Base-by-base conservation (phyloP, 2,329 filamentous ascomycete genomes). In the Aspergillus glaucus region DNA sequence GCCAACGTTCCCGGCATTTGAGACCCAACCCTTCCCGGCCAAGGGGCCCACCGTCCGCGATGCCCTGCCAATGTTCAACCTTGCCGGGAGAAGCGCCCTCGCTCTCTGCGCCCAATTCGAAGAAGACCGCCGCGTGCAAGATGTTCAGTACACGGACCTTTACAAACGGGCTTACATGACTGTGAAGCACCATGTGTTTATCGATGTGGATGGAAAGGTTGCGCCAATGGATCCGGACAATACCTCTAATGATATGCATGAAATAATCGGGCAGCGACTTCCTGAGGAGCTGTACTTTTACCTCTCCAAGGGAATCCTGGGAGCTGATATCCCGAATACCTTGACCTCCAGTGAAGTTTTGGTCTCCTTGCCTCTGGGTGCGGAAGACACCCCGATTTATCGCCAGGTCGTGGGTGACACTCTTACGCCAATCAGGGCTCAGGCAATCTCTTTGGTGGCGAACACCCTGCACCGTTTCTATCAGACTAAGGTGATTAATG, bases 271-370 rank as follows among this genome's bases (percentile, higher is more conserved):
- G n/a, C 81, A 94, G 50, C 86, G 91, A 51, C 76, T 98, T 4
- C 90, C 93, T 0, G 84, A 90, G 37, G 93, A 98, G 69, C 76
- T 97, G 15, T 91, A 92, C 65, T 87, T 89, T 67, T 97, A 97
- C 66, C 77, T 96, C 44, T 90, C 89, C 50, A 84, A 81, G 45
- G 93, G 89, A 30, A 74, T 96, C 40, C 82, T 97, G 55, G 83
- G 88, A 24, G 78, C 89, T 21, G 82, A 88, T 43, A 77, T 95
- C 34, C 79, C 95, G 10, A 88, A 86, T 65, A 92, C 85, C 79
- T 82, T 95, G 58, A 86, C 88, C 4, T 86, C 88, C 47, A 83
- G 86, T 55, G 84, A 92, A 64, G 80, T 95, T 49, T 72, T 87
- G 26, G 79, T 96, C 45, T 79, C 83, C 45, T 86, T 92, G n/a